Evolutionary conservation across 2,329 filamentous ascomycete species (phyloP), one percentile per base, ranked within the genome.

Genomic region (Neofusicoccum parvum): DNA sequence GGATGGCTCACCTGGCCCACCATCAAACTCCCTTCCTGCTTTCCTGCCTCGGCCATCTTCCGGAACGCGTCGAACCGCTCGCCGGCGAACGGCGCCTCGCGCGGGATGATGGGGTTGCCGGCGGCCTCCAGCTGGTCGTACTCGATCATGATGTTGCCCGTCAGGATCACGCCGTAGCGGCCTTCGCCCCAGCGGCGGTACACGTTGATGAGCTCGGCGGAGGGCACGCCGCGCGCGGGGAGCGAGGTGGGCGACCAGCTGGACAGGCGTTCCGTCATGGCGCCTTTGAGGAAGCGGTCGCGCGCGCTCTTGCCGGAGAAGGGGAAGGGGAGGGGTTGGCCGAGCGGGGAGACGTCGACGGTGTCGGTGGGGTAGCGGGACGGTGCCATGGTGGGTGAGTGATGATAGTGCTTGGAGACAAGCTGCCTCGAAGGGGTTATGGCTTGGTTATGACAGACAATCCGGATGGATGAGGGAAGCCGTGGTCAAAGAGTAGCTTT

Each of bases 211-310:
- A 83, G 84, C 64, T 83, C 78, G 68, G 82, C 80, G 12, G 80
- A 80, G 6, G 86, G 84, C 4, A 88, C 76, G 27, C 85, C 84
- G 48, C 88, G 82, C 3, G 80, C 80, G 23, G 82, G 75, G 9
- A 85, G 69, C 65, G 86, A 80, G 27, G 81, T 81, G 6, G 83
- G 79, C 66, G 85, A 81, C 86, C 86, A 91, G 5, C 83, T 86
- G 0, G 87, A 85, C 14, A 90, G 77, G 7, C 83, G 80, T 73
- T 91, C 89, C 1, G 85, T 86, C 88, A 91, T 90, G 48, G 89
- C 85, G 5, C 80, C 87, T 75, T 91, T 91, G 68, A 90, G 74
- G 71, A 90, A 87, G n/a, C 87, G 81, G 72, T 90, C 91, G 48
- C 83, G 83, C 1, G 87, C 87, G 1, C 82, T 84, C 65, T 79